A percentile compares a stretch with the other conserved stretches of the same genome.
Evolutionary conservation across 345 rosid genomes (phyloP).

Genomic region (Cardiospermum halicacabum): DNA sequence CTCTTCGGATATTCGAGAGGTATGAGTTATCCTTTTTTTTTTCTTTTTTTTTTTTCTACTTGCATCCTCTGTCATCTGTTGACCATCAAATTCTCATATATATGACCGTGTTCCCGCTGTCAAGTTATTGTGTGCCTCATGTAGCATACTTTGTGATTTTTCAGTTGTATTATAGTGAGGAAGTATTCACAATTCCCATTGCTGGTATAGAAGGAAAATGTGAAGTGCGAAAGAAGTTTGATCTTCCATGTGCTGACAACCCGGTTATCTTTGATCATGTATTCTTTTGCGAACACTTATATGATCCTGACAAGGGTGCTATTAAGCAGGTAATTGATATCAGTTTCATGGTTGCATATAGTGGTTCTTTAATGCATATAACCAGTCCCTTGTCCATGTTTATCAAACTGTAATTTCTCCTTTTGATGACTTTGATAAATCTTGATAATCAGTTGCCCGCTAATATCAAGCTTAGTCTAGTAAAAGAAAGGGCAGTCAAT

Average conservation of each 20-base stretch:
- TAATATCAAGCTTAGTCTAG: conserved; percentile 40
- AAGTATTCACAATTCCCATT: conserved; percentile 28
- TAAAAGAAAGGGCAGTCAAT: conserved; percentile 27
- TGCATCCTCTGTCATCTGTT: neutral
- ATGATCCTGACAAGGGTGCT: conserved; percentile 63
- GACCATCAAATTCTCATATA: neutral
- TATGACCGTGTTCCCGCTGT: conserved; percentile 5
- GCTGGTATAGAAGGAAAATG: conserved; percentile 64
- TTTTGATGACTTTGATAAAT: conserved; percentile 3
- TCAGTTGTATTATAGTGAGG: conserved; percentile 76
- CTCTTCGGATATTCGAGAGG: conserved; percentile 58
- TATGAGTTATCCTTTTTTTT: conserved; percentile 9
- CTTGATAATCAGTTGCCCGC: conserved; percentile 46
- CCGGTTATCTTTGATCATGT: conserved; percentile 51
- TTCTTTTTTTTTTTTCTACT: neutral
- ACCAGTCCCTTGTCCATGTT: conserved; percentile 33
- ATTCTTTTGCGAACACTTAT: conserved; percentile 72
- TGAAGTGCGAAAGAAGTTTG: conserved; percentile 65
- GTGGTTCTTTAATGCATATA: neutral
- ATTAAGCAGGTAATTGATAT: conserved; percentile 56
- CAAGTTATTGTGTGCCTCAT: conserved; percentile 19
- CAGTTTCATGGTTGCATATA: conserved; percentile 13
- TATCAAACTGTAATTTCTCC: neutral
- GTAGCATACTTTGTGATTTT: conserved; percentile 16
- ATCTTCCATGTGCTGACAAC: conserved; percentile 39